Conservation (phyloP, 306 rosid genomes). For the Prinsepia uniflora region DNA sequence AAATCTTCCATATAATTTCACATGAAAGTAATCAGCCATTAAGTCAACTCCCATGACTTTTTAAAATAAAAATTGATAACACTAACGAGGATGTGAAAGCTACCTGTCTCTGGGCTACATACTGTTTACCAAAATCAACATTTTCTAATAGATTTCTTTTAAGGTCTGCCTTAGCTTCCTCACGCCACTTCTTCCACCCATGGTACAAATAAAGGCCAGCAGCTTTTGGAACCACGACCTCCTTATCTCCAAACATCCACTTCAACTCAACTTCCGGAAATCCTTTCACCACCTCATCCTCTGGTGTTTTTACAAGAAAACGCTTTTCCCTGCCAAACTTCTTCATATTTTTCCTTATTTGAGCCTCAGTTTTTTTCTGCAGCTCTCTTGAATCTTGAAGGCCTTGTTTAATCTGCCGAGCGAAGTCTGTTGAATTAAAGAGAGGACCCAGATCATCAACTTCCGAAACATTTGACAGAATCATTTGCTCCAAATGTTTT, state of each 20-base stretch:
- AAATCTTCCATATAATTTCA: constrained; percentile 22
- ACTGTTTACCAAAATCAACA: constrained; percentile 58
- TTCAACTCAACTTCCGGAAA: constrained; percentile 83
- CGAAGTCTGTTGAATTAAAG: constrained; percentile 60
- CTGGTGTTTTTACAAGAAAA: constrained; percentile 51
- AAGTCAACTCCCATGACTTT: not conserved
- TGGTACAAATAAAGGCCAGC: constrained; percentile 68
- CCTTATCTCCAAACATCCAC: constrained; percentile 90
- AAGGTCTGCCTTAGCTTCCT: constrained; percentile 69
- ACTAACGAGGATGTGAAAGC: constrained; percentile 14
- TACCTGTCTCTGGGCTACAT: constrained; percentile 75
- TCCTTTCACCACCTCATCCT: constrained; percentile 75
- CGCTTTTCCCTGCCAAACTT: constrained; percentile 70
- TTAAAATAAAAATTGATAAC: not conserved
- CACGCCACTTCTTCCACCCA: constrained; percentile 95
- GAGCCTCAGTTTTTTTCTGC: constrained; percentile 61
- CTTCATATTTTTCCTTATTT: constrained; percentile 53
- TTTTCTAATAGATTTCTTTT: constrained; percentile 63
- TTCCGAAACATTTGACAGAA: constrained; percentile 72
- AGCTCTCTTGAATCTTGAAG: constrained; percentile 70
- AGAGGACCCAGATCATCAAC: constrained; percentile 53
- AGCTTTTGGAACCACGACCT: constrained; percentile 80
- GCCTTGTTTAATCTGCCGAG: constrained; percentile 47
- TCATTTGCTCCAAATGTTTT: constrained; percentile 59
- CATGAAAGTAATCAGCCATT: constrained; percentile 5